Conservation (phyloP, 2,329 filamentous ascomycete species). For the Colletotrichum simmondsii region DNA sequence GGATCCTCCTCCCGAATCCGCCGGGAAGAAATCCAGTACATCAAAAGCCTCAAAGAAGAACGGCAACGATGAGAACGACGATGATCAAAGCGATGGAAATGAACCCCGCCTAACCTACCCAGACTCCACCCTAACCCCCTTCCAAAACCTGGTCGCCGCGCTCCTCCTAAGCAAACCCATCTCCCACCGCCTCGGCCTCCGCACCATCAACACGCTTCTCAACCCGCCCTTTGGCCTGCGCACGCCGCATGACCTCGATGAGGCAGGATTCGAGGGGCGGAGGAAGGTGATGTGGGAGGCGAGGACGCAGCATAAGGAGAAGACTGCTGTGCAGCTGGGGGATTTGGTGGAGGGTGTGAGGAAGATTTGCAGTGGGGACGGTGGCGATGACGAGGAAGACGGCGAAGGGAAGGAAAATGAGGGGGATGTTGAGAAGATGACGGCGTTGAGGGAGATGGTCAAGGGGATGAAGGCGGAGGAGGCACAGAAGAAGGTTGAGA, state of each 20-base stretch:
- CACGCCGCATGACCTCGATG: constrained; percentile 37
- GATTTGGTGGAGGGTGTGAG: neutral
- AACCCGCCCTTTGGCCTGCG: constrained; percentile 50
- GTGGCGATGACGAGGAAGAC: neutral
- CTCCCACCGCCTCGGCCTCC: constrained; percentile 53
- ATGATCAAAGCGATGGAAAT: neutral
- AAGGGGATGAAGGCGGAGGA: neutral
- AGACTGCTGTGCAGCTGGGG: constrained; percentile 53
- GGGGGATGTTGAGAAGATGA: neutral
- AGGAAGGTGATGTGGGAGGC: constrained; percentile 52
- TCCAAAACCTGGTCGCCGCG: constrained; percentile 56
- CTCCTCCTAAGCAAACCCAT: constrained; percentile 56
- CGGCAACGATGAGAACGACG: neutral
- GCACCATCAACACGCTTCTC: constrained; percentile 54
- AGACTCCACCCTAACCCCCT: constrained; percentile 45
- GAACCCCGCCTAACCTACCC: constrained; percentile 1
- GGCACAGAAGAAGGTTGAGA: neutral
- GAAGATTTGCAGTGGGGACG: neutral
- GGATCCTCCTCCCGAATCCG: neutral
- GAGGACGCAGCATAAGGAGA: constrained; percentile 56
- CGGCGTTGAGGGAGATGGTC: neutral
- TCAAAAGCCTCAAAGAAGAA: neutral
- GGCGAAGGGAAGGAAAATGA: neutral
- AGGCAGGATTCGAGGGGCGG: constrained; percentile 48
- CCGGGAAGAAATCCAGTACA: neutral